These are phyloP conservation scores for Leishmania arabica DNA, from an alignment of 208 protist genomes.

Conservation along the genomic window DNA sequence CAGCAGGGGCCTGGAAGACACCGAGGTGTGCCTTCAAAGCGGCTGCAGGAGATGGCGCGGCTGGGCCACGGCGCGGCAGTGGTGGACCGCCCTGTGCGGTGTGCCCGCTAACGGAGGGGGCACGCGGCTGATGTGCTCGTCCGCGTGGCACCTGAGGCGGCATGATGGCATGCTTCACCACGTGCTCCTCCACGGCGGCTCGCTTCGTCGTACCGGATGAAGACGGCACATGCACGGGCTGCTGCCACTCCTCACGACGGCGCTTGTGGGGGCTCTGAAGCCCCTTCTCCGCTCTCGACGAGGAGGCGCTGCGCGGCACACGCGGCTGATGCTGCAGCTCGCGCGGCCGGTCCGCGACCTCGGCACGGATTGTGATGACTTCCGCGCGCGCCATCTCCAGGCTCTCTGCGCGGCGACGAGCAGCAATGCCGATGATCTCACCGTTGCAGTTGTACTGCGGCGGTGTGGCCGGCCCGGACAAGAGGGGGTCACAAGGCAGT, in stretches of 20 bases:
- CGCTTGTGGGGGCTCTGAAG: constrained; percentile 18
- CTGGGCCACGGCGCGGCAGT: constrained; percentile 66
- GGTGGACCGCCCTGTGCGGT: constrained; percentile 65
- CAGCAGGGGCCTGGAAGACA: constrained; percentile 34
- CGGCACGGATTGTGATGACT: constrained; percentile 70
- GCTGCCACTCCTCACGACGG: constrained; percentile 6
- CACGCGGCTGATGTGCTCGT: constrained; percentile 27
- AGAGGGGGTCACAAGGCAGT: constrained; percentile 10
- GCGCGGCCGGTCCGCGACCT: constrained; percentile 59
- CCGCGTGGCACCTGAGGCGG: constrained; percentile 22
- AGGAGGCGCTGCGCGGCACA: constrained; percentile 57
- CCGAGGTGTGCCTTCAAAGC: constrained; percentile 15
- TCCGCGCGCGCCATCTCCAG: constrained; percentile 42
- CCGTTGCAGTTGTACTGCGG: constrained; percentile 56
- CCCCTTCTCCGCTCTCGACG: constrained; percentile 21
- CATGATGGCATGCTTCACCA: background rate
- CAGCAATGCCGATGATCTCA: constrained; percentile 77
- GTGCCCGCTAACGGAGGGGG: constrained; percentile 50
- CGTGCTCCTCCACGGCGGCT: constrained; percentile 16
- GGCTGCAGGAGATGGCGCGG: constrained; percentile 25
- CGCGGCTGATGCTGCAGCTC: constrained; percentile 56
- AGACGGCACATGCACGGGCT: background rate
- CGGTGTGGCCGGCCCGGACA: constrained; percentile 20
- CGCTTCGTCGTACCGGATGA: constrained; percentile 2
- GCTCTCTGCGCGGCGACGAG: constrained; percentile 61